Base-by-base conservation (phyloP, 2,329 filamentous ascomycete genomes). In the Parastagonospora nodorum region DNA sequence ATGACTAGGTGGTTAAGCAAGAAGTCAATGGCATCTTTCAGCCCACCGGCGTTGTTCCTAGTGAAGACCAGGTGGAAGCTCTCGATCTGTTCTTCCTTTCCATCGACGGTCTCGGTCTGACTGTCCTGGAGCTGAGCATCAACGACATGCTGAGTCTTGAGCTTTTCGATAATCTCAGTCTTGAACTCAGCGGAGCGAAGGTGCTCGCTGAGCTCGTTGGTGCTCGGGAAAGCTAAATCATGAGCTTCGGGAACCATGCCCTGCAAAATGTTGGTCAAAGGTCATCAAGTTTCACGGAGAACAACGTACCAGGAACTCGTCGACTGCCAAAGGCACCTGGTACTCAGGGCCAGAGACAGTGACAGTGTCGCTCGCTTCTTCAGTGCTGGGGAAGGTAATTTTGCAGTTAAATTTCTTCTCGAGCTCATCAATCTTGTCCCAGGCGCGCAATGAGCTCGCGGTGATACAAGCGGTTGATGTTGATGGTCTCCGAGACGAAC, bases 361-460 rank as follows among this genome's bases (percentile, higher is more conserved):
- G 45, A 99, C 92, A 68, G 95, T 89, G 68, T 99, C 94, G 72
- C 93, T 97, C 16, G 94, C 94, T 75, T 95, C 89, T 74, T 99
- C 94, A 8, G 94, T 97, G 77, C 92, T 96, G 7, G 94, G 94
- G 72, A 99, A 99, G 63, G 92, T 90, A 69, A 99, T 95, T 80
- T 97, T 97, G 86, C 94, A 99, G 75, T 97, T 97, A 88, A 92
- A 97, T 77, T 96, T 97, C 82, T 96, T 95, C 79, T 99, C 94
- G 44, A 99, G 82, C 63, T 94, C 90, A 61, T 97, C 93, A 50
- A 99, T 91, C 68, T 97, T 90, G 38, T 84, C 80, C 80, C 58
- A 97, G 87, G 52, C 92, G 90, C 52, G 90, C 84, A 71, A 99
- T 88, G 53, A 99, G 85, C 76, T 96, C 91, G 59, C 94, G 90